Evolutionary conservation across 306 rosid species (phyloP).

Genomic region (Begonia fuchsioides): DNA sequence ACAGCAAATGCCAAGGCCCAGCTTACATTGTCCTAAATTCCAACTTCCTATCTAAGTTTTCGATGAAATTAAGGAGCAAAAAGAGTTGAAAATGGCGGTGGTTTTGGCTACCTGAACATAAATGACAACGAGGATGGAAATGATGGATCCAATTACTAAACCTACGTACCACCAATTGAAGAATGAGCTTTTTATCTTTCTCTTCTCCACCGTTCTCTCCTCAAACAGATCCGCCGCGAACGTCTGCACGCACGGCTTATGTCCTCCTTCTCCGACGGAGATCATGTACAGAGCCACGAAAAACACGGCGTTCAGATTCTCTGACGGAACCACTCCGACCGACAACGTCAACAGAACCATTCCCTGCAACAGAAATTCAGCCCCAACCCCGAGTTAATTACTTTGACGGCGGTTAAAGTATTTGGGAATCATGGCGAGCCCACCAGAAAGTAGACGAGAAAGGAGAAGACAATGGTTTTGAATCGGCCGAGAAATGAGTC

Average conservation of each 20-base stretch:
- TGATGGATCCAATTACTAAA: conserved; percentile 33
- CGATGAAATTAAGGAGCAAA: no score
- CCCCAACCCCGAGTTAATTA: neutral
- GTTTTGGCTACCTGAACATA: conserved; percentile 40
- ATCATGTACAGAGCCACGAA: conserved; percentile 39
- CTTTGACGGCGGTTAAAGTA: neutral
- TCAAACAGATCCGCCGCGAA: conserved; percentile 76
- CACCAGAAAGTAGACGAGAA: conserved; percentile 17
- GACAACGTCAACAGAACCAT: conserved; percentile 39
- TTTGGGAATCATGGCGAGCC: neutral
- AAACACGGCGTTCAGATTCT: conserved; percentile 12
- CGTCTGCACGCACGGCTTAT: conserved; percentile 64
- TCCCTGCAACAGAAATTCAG: conserved; percentile 11
- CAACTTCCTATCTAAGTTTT: no score
- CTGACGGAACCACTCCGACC: conserved; percentile 18
- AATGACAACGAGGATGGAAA: conserved; percentile 25
- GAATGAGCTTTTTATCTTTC: conserved; percentile 42
- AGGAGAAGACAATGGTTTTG: conserved; percentile 23
- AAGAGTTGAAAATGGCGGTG: no score
- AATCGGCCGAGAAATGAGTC: conserved; percentile 43
- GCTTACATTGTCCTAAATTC: conserved; percentile 67
- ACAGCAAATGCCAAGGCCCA: conserved; percentile 54
- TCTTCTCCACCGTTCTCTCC: conserved; percentile 39
- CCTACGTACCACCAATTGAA: conserved; percentile 74
- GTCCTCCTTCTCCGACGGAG: conserved; percentile 65